Percentiles rank a stretch among this genome's conserved stretches.
Conservation (phyloP, 2,329 filamentous ascomycete genomes). For the Sordariomycetes sp. region DNA sequence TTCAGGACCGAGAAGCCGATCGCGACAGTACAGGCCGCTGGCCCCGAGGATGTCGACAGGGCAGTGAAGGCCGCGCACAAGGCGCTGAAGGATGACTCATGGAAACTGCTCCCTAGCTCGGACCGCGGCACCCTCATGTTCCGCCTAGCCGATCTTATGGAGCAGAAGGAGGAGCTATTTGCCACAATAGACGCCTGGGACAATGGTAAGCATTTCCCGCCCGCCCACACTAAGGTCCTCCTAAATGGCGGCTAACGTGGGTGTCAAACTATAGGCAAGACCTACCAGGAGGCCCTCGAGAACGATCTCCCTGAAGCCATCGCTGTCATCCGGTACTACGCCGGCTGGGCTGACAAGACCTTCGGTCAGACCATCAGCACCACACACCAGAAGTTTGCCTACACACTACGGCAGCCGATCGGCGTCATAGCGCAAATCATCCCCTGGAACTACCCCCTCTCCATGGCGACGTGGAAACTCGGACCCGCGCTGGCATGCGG, state of each 20-base stretch:
- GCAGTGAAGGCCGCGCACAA: conserved; percentile 35
- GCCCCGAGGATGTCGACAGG: conserved; percentile 13
- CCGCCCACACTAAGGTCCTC: too few relatives aligned
- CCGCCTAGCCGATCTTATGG: conserved; percentile 58
- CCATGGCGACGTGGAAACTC: conserved; percentile 62
- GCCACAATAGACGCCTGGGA: conserved; percentile 64
- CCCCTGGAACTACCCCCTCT: conserved; percentile 62
- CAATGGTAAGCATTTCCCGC: conserved; percentile 44
- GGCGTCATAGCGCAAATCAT: conserved; percentile 60
- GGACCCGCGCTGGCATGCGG: conserved; percentile 51
- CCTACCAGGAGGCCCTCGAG: conserved; percentile 46
- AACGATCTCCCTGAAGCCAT: conserved; percentile 42
- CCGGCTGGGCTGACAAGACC: conserved; percentile 59
- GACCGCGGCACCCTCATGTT: conserved; percentile 57
- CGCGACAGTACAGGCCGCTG: conserved; percentile 14
- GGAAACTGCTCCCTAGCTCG: conserved; percentile 53
- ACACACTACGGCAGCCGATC: conserved; percentile 55
- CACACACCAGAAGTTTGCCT: conserved; percentile 49
- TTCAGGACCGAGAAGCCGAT: conserved; percentile 15
- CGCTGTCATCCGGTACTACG: conserved; percentile 47
- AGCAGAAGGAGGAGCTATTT: conserved; percentile 39
- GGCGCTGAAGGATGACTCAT: conserved; percentile 54
- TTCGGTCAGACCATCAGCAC: conserved; percentile 58
- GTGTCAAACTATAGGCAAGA: conserved; percentile 10
- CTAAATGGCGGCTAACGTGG: not conserved